Percentiles rank a stretch among this genome's conserved stretches.
phyloP scores from a whole-genome alignment of 2,329 filamentous ascomycete species.

The Fusarium sp. region DNA sequence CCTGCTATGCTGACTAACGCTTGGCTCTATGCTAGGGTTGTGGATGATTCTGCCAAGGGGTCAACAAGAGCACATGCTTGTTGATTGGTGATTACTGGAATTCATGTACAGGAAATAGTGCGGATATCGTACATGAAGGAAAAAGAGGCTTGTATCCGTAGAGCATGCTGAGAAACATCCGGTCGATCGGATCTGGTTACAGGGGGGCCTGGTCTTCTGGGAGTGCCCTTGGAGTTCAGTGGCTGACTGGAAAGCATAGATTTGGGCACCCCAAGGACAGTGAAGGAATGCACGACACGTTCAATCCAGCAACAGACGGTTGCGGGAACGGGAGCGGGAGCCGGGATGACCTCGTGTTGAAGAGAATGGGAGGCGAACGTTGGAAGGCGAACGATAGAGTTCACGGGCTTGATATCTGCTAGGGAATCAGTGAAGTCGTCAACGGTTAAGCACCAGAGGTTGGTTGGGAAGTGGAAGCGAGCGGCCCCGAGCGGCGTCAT shows the following conservation, averaged over 20 bases:
- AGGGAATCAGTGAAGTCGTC: neutral
- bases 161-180: conserved; percentile 31
- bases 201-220: conserved; percentile 30
- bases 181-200: conserved; percentile 44
- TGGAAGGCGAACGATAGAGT: conserved; percentile 32
- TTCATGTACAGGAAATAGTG: conserved; percentile 16
- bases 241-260: conserved; percentile 40
- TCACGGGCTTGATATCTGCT: neutral
- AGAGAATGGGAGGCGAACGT: conserved; percentile 31
- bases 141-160: conserved; percentile 27
- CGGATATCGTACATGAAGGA: conserved; percentile 14
- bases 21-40: neutral
- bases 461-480: conserved; percentile 22
- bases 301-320: conserved; percentile 13
- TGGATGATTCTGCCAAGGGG: neutral
- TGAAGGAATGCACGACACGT: conserved; percentile 11
- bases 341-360: conserved; percentile 22
- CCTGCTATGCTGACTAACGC: neutral
- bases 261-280: conserved; percentile 38
- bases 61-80: neutral
- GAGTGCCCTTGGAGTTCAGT: conserved; percentile 25
- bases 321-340: conserved; percentile 31
- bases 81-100: neutral
- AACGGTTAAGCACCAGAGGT: conserved; percentile 8
- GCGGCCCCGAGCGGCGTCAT: conserved; percentile 36